phyloP scores from a whole-genome alignment of 192 early-diverging fungal species.

The Coemansia pectinata region DNA sequence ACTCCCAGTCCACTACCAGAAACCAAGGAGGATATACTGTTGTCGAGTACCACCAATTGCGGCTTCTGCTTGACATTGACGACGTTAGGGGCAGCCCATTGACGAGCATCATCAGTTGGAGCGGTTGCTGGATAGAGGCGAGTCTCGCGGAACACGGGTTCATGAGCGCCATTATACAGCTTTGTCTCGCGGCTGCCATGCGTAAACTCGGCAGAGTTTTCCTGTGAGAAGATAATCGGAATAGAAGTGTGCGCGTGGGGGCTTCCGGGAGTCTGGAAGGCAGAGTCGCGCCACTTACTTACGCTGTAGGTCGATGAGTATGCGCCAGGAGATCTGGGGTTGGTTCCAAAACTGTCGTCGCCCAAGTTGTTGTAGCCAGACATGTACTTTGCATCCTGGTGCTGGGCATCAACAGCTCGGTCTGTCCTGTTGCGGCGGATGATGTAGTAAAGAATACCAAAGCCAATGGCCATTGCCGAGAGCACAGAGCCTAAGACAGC shows the following conservation, averaged over 20 bases:
- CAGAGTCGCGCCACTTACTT: slow-evolving; percentile 46
- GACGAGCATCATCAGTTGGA: slow-evolving; percentile 19
- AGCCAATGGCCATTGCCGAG: slow-evolving; percentile 17
- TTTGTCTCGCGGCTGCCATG: slow-evolving; percentile 30
- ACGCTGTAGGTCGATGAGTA: slow-evolving; percentile 39
- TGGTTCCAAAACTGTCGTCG: slow-evolving; percentile 22
- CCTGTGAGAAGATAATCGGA: slow-evolving; percentile 39
- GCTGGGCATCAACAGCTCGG: slow-evolving; percentile 24
- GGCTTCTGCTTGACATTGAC: slow-evolving; percentile 39
- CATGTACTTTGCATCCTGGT: slow-evolving; percentile 41
- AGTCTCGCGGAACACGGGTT: slow-evolving; percentile 31
- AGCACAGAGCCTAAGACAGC: slow-evolving; percentile 40
- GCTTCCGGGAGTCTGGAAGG: not conserved
- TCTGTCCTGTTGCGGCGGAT: slow-evolving; percentile 23
- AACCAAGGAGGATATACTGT: slow-evolving; percentile 4
- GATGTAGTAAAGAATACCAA: slow-evolving; percentile 22
- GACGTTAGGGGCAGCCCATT: slow-evolving; percentile 41
- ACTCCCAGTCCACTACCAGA: slow-evolving; percentile 11
- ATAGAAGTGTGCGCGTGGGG: slow-evolving; percentile 33
- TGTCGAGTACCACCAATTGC: slow-evolving; percentile 37
- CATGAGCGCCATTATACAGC: slow-evolving; percentile 9
- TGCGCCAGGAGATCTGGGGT: slow-evolving; percentile 15
- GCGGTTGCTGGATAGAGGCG: slow-evolving; percentile 21
- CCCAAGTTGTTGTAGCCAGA: slow-evolving; percentile 43
- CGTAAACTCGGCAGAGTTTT: slow-evolving; percentile 15